Evolutionary conservation across 2,329 filamentous ascomycete genomes (phyloP), one percentile per base, ranked within the genome.

Genomic region (Westerdykella sp.): DNA sequence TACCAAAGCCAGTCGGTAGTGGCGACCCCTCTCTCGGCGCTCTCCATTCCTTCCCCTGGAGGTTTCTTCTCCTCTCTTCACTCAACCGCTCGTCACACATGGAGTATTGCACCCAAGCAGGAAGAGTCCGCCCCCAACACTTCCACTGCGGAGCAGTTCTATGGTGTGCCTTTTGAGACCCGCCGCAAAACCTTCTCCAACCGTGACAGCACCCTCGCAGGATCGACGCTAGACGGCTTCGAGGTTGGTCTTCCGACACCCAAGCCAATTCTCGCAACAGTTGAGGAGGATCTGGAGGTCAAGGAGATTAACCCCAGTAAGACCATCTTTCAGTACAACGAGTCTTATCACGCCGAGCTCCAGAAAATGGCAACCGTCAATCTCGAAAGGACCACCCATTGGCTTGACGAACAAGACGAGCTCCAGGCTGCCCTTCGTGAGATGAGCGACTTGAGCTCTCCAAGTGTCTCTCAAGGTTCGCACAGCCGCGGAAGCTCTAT

Each of bases 91-190:
- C 81, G 89, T 41, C 81, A 83, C 58, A 93, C 90, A 11, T 97
- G 91, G 91, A 81, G 87, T 57, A 71, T 83, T 9, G 41, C 45
- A 15, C 56, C 58, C 15, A 59, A 57, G 40, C 51, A 49, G 21
- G 58, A 63, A 12, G 66, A 68, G 10, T 63, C 64, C 3, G 80
- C 81, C 1, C 89, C 89, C 1, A 91, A 87, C 0, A 95, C 91
- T 1, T 87, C 88, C 23, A 89, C 85, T n/a, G 91, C 91, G 9
- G 87, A 95, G 63, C 81, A 85, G 49, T 97, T 96, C 59, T 97
- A 97, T 69, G 83, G 84, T 49, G 77, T 84, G 22, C 89, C 90
- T 3, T 96, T 89, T 84, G 51, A 56, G 68, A 72, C 40, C 40
- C 53, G 56, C 42, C 56, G 55, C 38, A 59, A 59, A 31, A 59